A percentile compares a stretch with the other conserved stretches of the same genome.
These are phyloP conservation scores for Suillus americanus DNA, from an alignment of 768 basidiomycete genomes.

Conservation along the genomic window DNA sequence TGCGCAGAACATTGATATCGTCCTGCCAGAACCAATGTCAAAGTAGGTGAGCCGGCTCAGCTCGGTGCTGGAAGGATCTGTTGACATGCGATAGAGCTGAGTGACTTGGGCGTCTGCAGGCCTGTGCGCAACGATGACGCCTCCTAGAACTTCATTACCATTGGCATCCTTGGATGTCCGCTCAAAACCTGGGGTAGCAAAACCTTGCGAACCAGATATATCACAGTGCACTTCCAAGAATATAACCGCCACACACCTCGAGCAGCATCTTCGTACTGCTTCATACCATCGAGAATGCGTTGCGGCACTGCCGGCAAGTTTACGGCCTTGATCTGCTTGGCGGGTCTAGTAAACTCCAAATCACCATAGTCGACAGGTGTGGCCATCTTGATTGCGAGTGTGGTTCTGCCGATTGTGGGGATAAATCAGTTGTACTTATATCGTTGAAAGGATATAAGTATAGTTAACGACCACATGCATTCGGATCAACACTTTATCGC, in stretches of 20 bases:
- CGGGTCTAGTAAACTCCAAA: conserved; percentile 36
- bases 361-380: conserved; percentile 28
- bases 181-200: conserved; percentile 28
- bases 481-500: neutral
- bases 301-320: conserved; percentile 33
- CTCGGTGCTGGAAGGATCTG: conserved; percentile 23
- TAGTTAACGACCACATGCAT: neutral
- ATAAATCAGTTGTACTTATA: neutral
- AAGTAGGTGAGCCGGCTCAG: conserved; percentile 40
- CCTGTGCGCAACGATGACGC: conserved; percentile 37
- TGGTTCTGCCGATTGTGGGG: neutral
- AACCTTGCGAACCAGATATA: conserved; percentile 19
- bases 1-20: conserved; percentile 30
- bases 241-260: conserved; percentile 23
- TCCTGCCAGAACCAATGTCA: conserved; percentile 38
- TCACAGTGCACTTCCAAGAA: neutral
- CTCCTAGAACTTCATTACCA: conserved; percentile 14
- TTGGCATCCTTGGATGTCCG: conserved; percentile 13
- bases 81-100: conserved; percentile 36
- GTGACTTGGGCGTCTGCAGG: conserved; percentile 39
- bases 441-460: neutral
- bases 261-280: conserved; percentile 38
- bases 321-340: conserved; percentile 39
- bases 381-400: conserved; percentile 14
- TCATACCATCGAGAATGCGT: conserved; percentile 36